Evolutionary conservation across 2,329 filamentous ascomycete species (phyloP), one percentile per base, ranked within the genome.

Genomic region (Aureobasidium zeae): DNA sequence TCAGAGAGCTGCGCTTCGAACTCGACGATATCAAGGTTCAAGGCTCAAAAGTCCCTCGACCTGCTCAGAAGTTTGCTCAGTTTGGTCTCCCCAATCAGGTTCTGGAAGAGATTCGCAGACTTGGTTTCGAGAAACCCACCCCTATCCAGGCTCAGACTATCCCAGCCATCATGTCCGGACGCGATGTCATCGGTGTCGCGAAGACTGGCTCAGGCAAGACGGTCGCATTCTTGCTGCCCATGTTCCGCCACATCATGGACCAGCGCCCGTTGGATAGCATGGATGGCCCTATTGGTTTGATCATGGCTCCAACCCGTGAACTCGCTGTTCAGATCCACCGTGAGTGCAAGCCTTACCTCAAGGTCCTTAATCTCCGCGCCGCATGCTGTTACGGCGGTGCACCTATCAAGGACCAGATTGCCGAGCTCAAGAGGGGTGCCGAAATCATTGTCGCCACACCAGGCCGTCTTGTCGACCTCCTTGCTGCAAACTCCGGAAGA

Each of bases 181-280:
- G 87, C 53, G 91, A 98, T 67, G 84, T 95, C 26, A 86, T 98
- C 51, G 91, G 88, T 52, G 87, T 98, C 42, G 91, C 91, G 13
- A 96, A 96, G 68, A 98, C 91, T 19, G 91, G 91, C 4, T 96
- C 91, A 19, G 91, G 91, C 60, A 98, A 98, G 68, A 98, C 91
- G 0, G 79, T 96, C 55, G 91, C 91, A 5, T 98, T 96, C 60
- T 67, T 94, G 21, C 74, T 98, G 32, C 91, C 91, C 26, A 95
- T 96, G 86, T 95, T 98, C 61, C 79, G 91, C 45, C 91, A 98
- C 61, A 94, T 96, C 66, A 91, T 89, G 63, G 91, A 96, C 57
- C 91, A 98, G 60, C 73, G 79, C 37, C 79, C 83, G 0, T 68
- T 95, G 13, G 84, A 83, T 55, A 79, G 83, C 31, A 79, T 82